A percentile compares a stretch with the other conserved stretches of the same genome.
These are phyloP conservation scores for Mucor lusitanicus DNA, from an alignment of 371 early-diverging fungal species.

Conservation along the genomic window DNA sequence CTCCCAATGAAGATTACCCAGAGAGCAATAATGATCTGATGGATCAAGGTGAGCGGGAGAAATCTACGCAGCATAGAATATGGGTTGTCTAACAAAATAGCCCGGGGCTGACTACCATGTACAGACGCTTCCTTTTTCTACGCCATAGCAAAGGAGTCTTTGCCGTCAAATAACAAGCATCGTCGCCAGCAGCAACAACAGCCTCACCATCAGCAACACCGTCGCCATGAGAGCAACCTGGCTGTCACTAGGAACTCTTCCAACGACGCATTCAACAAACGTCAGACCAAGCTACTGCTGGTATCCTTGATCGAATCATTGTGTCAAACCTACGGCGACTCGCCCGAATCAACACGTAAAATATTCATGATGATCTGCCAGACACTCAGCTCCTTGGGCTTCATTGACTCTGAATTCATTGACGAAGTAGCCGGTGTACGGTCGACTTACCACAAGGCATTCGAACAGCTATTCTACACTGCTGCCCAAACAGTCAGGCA, in stretches of 20 bases:
- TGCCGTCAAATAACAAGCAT: not conserved
- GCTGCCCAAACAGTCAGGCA: conserved; percentile 70
- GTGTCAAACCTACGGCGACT: conserved; percentile 81
- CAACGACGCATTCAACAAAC: conserved; percentile 41
- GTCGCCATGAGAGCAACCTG: not conserved
- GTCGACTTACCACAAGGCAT: conserved; percentile 79
- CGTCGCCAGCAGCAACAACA: not conserved
- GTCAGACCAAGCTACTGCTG: conserved; percentile 71
- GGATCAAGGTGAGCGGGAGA: conserved; percentile 1
- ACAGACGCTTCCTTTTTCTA: not conserved
- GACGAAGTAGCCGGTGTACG: conserved; percentile 75
- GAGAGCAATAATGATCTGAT: not conserved
- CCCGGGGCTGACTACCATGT: not conserved
- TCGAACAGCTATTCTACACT: conserved; percentile 76
- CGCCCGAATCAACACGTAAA: conserved; percentile 75
- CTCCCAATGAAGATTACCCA: conserved; percentile 1
- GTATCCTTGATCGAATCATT: conserved; percentile 83
- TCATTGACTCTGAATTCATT: conserved; percentile 83
- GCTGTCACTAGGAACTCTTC: conserved; percentile 8
- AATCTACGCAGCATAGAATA: not conserved
- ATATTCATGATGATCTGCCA: conserved; percentile 79
- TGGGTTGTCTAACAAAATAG: not conserved
- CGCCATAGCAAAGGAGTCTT: not conserved
- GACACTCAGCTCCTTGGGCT: conserved; percentile 64
- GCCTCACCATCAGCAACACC: not conserved